Conservation (phyloP, 306 rosid genomes). For the Citrullus colocynthis region DNA sequence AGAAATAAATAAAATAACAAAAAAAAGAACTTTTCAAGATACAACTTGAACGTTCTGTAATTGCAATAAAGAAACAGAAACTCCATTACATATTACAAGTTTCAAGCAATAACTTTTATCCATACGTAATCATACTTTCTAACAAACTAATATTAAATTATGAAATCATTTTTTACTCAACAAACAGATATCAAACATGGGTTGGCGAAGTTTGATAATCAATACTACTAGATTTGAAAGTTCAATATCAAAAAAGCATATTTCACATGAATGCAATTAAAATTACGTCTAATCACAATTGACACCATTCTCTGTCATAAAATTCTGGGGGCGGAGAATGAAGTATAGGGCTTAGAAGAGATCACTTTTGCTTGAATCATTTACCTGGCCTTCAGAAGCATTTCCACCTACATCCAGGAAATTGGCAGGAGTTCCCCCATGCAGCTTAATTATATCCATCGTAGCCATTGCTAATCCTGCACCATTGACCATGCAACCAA, state of each 20-base stretch:
- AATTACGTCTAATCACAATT: neutral
- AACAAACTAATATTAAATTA: neutral
- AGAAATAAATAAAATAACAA: neutral
- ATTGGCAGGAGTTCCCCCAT: conserved; percentile 99
- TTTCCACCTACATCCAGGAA: conserved; percentile 94
- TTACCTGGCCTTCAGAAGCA: conserved; percentile 98
- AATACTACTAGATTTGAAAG: neutral
- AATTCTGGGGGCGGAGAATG: neutral
- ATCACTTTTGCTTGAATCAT: neutral
- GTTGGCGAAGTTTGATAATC: too few relatives aligned
- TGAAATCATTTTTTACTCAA: neutral
- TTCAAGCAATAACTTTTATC: neutral
- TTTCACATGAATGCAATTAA: neutral
- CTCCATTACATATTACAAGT: neutral
- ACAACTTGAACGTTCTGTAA: neutral
- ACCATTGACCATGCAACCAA: conserved; percentile 99
- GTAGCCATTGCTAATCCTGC: conserved; percentile 99
- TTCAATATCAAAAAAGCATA: neutral
- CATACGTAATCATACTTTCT: neutral
- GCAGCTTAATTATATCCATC: conserved; percentile 93
- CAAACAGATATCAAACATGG: neutral
- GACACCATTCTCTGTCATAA: neutral
- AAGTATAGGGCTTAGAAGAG: conserved; percentile 4
- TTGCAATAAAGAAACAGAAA: neutral
- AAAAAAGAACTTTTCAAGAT: neutral